A percentile compares a stretch with the other conserved stretches of the same genome.
Evolutionary conservation across 331 rosid species (phyloP).

Genomic region (Spiraea crenata): DNA sequence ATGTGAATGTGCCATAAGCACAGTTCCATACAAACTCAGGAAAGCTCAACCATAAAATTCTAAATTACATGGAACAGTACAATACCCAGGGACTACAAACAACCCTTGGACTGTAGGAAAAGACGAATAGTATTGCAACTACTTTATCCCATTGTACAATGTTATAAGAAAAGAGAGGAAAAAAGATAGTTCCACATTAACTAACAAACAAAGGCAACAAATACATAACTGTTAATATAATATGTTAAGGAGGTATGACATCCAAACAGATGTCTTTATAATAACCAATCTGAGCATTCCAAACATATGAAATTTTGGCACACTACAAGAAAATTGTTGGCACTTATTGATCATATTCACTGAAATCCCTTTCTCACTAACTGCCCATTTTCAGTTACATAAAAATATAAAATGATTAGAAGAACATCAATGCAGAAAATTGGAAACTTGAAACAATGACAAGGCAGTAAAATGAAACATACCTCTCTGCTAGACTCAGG

Average conservation of each 20-base stretch:
- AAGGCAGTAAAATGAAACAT: neutral
- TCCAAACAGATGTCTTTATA: neutral
- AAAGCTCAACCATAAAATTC: neutral
- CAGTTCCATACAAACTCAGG: neutral
- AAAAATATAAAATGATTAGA: neutral
- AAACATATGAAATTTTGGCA: neutral
- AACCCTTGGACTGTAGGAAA: slow-evolving; percentile 5
- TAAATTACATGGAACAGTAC: neutral
- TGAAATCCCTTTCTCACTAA: too few species aligned
- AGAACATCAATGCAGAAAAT: neutral
- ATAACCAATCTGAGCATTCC: neutral
- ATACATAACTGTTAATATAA: neutral
- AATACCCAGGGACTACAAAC: slow-evolving; percentile 5
- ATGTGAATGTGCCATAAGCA: neutral
- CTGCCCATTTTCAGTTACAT: neutral
- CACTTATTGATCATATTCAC: neutral
- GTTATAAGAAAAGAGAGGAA: neutral
- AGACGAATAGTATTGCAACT: neutral
- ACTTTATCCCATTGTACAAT: neutral
- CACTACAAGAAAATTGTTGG: too few species aligned
- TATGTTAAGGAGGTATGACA: neutral
- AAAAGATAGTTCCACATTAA: neutral
- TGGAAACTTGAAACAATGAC: neutral
- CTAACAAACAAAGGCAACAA: neutral
- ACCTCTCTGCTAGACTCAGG: slow-evolving; percentile 34